A percentile compares a stretch with the other conserved stretches of the same genome.
Evolutionary conservation across 306 rosid species (phyloP).

Genomic region (Rosa lucieae): DNA sequence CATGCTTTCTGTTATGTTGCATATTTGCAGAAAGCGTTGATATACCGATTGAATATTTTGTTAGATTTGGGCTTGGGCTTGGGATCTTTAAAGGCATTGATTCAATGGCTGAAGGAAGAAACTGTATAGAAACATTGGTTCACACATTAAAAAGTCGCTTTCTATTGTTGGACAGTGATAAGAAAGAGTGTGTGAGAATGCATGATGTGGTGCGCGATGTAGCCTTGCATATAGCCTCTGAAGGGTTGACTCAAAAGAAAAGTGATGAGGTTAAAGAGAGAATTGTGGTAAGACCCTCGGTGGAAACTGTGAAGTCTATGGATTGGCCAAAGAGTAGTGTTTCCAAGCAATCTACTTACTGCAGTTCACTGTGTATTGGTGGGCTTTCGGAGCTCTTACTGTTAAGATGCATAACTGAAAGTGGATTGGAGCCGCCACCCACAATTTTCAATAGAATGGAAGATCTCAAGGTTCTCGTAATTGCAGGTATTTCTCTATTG

Average conservation of each 20-base stretch:
- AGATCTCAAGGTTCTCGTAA: conserved; percentile 9
- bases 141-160: background rate
- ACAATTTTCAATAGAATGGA: background rate
- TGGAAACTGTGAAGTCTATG: background rate
- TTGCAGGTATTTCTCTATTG: background rate
- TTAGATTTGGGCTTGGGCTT: background rate
- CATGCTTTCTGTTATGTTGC: background rate
- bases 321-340: background rate
- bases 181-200: background rate
- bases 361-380: background rate
- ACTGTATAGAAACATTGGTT: background rate
- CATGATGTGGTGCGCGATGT: background rate
- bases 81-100: background rate
- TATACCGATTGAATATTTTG: background rate
- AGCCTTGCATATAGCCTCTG: background rate
- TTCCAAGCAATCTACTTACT: background rate
- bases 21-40: background rate
- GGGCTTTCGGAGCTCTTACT: background rate
- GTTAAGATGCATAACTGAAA: too few species aligned
- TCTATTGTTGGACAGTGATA: background rate
- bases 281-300: background rate
- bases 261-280: background rate
- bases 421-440: background rate
- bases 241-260: background rate
- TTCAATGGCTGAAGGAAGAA: background rate